These are phyloP conservation scores for Erodium moschatum DNA, from an alignment of 441 rosid species.

Conservation along the genomic window DNA sequence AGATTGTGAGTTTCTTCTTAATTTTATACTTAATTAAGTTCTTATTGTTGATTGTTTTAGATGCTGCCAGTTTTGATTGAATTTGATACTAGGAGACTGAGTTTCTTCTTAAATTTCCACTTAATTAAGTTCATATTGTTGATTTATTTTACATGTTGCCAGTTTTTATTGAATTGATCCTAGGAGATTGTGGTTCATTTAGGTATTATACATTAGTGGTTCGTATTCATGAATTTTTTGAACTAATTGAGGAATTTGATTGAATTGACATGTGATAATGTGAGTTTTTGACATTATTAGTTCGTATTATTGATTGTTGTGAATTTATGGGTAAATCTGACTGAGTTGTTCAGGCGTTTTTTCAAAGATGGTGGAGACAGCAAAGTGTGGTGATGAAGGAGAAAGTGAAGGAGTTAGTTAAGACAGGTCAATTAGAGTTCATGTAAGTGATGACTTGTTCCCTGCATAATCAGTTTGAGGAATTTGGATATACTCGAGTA, in stretches of 20 bases:
- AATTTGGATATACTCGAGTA: background rate
- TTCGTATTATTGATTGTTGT: too few species aligned
- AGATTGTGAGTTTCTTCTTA: conserved; percentile 33
- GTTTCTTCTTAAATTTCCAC: too few species aligned
- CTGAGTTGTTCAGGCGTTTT: conserved; percentile 40
- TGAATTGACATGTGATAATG: too few species aligned
- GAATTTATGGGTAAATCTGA: too few species aligned
- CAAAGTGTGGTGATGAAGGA: conserved; percentile 44
- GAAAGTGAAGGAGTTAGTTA: conserved; percentile 51
- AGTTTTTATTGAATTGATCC: too few species aligned
- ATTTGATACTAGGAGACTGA: background rate
- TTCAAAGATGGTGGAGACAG: conserved; percentile 75
- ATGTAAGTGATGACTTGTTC: conserved; percentile 30
- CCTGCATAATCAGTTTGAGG: background rate
- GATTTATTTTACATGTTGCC: too few species aligned
- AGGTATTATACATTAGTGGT: too few species aligned
- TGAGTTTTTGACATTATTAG: too few species aligned
- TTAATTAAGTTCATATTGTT: too few species aligned
- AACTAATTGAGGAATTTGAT: too few species aligned
- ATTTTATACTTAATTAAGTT: background rate
- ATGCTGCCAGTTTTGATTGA: background rate
- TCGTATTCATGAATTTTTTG: too few species aligned
- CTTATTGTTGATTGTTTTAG: background rate
- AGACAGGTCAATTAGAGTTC: conserved; percentile 62
- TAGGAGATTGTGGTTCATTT: too few species aligned